Base-by-base conservation (phyloP, 805 yeast genomes). In the Hanseniaspora pseudoguilliermondii region DNA sequence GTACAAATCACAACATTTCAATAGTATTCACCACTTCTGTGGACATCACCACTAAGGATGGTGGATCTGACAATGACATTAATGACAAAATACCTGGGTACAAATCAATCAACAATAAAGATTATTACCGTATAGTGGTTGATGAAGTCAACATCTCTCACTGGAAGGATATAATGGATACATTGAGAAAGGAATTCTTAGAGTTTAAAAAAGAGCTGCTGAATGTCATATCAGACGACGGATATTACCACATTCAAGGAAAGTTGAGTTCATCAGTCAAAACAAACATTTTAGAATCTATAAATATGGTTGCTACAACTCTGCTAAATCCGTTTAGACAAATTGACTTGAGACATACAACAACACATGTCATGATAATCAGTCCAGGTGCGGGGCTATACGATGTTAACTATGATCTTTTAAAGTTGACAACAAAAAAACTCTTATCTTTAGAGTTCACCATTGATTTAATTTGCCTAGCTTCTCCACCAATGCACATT, bases 341-440 rank as follows among this genome's bases (percentile, higher is more conserved):
- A 64, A 82, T 95, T 0, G 97, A 91, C 66, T 72, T 93, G 51
- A 78, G 93, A 58, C 93, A 90, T 59, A 86, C 96, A 1, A 81
- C 91, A n/a, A 82, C 82, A n/a, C 96, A 93, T 68, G 84, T 88
- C 49, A 80, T 90, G 56, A 73, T 93, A 9, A 79, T 90, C 2
- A 83, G 96, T 5, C 95, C 98, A 0, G 96, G 97, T 2, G 81
- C 95, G 0, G 98, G 98, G 1, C 70, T 93, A 15, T 93, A 81
- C 67, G 98, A 93, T 69, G 96, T 91, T 9, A 95, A 90, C 60
- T 84, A 83, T 65, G 83, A 82, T 58, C 75, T 86, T 58, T 71
- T 93, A 61, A 72, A 83, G 47, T 79, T 81, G 58, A 86, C 96
- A 0, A 83, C 95, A 39, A 80, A 80, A 62, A 80, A 86, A 62